phyloP scores from a whole-genome alignment of 352 stramenopile species.

The Globisporangium megalacanthum region DNA sequence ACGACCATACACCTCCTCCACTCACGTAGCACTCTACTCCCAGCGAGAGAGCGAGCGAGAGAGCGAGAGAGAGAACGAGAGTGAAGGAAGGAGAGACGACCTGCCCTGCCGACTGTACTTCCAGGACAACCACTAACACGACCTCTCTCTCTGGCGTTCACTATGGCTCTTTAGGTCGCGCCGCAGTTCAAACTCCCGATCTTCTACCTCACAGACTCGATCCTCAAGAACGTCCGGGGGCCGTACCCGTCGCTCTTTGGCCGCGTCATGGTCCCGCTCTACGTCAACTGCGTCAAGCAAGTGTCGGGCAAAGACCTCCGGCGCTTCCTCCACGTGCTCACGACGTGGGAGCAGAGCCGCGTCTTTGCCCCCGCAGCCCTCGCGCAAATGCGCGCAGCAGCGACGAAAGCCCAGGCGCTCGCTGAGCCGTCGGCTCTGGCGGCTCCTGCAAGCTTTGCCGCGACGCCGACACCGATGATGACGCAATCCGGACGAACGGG shows the following conservation, averaged over 20 bases:
- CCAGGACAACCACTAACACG: neutral
- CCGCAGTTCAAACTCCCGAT: constrained; percentile 86
- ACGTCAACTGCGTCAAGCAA: constrained; percentile 81
- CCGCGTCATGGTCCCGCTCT: constrained; percentile 70
- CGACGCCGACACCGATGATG: constrained; percentile 20
- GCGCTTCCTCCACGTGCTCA: constrained; percentile 81
- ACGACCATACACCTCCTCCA: too few relatives aligned
- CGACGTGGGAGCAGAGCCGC: constrained; percentile 71
- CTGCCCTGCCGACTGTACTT: too few relatives aligned
- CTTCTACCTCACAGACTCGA: constrained; percentile 88
- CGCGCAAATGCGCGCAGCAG: constrained; percentile 57
- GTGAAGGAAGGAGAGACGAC: neutral
- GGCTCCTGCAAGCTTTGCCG: constrained; percentile 45
- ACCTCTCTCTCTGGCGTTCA: neutral
- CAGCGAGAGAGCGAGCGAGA: constrained; percentile 4
- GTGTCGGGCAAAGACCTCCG: constrained; percentile 78
- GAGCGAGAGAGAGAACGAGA: neutral
- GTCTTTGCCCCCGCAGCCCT: constrained; percentile 56
- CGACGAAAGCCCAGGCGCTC: constrained; percentile 47
- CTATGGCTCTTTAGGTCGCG: constrained; percentile 35
- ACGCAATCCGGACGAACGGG: constrained; percentile 6
- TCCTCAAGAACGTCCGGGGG: constrained; percentile 83
- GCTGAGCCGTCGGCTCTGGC: constrained; percentile 32
- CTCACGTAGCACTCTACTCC: too few relatives aligned
- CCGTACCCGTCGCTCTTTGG: constrained; percentile 68